A percentile compares a stretch with the other conserved stretches of the same genome.
Evolutionary conservation across 108 stramenopile genomes (phyloP).

Genomic region (Parietichytrium sp.): DNA sequence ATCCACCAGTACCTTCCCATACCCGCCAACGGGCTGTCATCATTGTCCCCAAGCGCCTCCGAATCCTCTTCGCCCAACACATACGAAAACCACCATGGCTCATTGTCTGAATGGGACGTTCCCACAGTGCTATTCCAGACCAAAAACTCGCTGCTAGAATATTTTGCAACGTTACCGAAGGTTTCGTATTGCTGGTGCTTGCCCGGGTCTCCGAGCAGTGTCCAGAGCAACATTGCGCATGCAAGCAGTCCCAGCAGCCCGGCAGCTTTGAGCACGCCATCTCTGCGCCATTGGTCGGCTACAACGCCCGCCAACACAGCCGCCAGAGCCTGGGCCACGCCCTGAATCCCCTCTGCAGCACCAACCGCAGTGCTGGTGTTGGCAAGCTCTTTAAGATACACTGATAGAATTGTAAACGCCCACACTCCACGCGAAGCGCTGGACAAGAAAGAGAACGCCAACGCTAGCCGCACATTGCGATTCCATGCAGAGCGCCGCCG

Average conservation of each 20-base stretch:
- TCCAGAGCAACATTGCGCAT: not conserved
- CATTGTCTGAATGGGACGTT: too few relatives aligned
- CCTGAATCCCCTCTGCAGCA: slow-evolving; percentile 37
- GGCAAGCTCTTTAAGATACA: not conserved
- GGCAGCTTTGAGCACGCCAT: not conserved
- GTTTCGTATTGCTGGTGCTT: too few relatives aligned
- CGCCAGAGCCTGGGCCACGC: not conserved
- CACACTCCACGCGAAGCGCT: slow-evolving; percentile 13
- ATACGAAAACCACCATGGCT: too few relatives aligned
- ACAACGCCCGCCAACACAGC: not conserved
- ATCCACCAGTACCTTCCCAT: not conserved
- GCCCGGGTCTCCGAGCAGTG: too few relatives aligned
- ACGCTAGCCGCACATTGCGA: slow-evolving; percentile 11
- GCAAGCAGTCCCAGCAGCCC: not conserved
- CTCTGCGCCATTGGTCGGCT: not conserved
- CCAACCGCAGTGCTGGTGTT: not conserved
- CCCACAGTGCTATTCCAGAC: too few relatives aligned
- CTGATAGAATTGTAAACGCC: not conserved
- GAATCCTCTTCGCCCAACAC: too few relatives aligned
- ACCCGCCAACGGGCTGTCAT: not conserved
- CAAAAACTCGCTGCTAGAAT: too few relatives aligned
- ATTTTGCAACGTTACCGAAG: too few relatives aligned
- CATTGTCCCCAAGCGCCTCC: not conserved
- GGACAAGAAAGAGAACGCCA: not conserved
- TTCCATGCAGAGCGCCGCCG: not conserved